Conservation (phyloP, 148 eudicot genomes). For the Chenopodium quinoa region DNA sequence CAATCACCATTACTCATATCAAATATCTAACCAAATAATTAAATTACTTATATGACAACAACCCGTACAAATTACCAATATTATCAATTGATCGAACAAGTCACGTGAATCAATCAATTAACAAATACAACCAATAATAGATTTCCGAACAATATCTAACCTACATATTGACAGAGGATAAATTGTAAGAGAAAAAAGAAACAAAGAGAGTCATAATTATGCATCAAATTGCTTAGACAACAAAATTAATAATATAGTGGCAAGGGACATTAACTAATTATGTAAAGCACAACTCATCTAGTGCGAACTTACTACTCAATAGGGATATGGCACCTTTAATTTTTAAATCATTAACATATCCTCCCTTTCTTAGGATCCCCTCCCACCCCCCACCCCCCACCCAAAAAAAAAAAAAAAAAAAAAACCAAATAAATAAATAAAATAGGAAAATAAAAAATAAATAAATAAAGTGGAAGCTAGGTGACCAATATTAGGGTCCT, state of each 20-base stretch:
- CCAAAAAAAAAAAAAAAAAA: too few species aligned
- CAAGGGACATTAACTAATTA: not conserved
- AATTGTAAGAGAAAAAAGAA: constrained; percentile 3
- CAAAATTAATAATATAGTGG: constrained; percentile 9
- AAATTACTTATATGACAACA: too few species aligned
- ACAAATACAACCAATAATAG: too few species aligned
- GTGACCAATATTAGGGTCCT: too few species aligned
- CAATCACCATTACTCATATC: too few species aligned
- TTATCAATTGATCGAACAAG: too few species aligned
- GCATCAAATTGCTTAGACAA: constrained; percentile 10
- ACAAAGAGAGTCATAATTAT: not conserved
- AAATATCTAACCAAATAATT: too few species aligned
- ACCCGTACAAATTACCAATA: too few species aligned
- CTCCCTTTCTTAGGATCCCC: constrained; percentile 1
- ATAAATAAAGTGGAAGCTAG: too few species aligned
- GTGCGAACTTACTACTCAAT: not conserved
- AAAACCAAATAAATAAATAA: too few species aligned
- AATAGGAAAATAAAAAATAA: fast-evolving
- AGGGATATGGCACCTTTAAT: not conserved
- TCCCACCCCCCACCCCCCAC: too few species aligned
- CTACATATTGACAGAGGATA: not conserved
- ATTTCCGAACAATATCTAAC: not conserved
- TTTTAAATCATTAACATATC: not conserved
- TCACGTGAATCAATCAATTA: not conserved
- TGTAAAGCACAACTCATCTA: constrained; percentile 6